phyloP scores from a whole-genome alignment of 2,329 filamentous ascomycete genomes.

The Anthostomella pinea region DNA sequence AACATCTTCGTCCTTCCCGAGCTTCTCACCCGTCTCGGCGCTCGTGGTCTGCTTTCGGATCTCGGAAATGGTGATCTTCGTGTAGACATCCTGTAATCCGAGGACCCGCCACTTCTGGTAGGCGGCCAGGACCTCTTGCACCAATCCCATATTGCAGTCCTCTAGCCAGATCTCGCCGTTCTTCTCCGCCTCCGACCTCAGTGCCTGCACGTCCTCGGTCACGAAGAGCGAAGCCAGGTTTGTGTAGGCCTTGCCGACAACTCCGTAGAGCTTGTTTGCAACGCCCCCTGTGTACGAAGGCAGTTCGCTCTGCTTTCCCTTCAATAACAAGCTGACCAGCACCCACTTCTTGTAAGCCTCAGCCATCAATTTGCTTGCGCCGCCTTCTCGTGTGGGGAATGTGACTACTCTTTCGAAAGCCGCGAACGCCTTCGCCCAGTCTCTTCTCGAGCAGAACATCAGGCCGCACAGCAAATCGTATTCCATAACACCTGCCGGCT shows the following conservation, averaged over 20 bases:
- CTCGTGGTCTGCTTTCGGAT: constrained; percentile 50
- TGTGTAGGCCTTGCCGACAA: constrained; percentile 67
- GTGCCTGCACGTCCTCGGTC: constrained; percentile 47
- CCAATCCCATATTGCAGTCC: constrained; percentile 71
- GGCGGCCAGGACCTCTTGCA: constrained; percentile 65
- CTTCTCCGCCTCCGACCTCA: constrained; percentile 62
- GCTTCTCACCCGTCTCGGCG: constrained; percentile 48
- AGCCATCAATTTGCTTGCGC: constrained; percentile 73
- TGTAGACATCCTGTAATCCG: constrained; percentile 70
- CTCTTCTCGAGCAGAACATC: constrained; percentile 57
- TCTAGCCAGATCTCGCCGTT: constrained; percentile 58
- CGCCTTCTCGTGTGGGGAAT: constrained; percentile 60
- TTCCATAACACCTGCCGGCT: constrained; percentile 54
- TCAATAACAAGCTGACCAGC: constrained; percentile 68
- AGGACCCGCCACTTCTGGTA: constrained; percentile 76
- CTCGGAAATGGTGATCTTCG: constrained; percentile 53
- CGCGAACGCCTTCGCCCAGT: constrained; percentile 61
- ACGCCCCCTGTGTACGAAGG: constrained; percentile 54
- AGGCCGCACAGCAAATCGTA: constrained; percentile 66
- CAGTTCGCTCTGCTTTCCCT: constrained; percentile 55
- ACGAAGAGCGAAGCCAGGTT: constrained; percentile 68
- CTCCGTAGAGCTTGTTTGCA: constrained; percentile 44
- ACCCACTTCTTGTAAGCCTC: constrained; percentile 94
- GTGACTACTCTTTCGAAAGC: constrained; percentile 65
- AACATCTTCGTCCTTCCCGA: constrained; percentile 43